A percentile compares a stretch with the other conserved stretches of the same genome.
Evolutionary conservation across 805 yeast genomes (phyloP).

Genomic region (Cyberlindnera xishuangbannaensis): DNA sequence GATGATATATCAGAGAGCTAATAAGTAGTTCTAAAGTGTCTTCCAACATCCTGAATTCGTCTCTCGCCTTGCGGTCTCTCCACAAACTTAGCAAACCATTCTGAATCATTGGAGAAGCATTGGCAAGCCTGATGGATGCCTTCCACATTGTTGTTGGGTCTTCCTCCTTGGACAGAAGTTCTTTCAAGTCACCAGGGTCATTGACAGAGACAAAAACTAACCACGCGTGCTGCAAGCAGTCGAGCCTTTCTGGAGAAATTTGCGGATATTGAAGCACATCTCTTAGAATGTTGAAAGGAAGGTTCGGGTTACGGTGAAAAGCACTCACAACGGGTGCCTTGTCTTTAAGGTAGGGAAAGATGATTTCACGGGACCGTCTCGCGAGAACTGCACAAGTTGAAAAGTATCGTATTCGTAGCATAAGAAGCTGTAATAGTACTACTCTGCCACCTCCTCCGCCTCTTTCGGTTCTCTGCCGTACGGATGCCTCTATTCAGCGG

Average conservation of each 20-base stretch:
- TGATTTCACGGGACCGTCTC: not conserved
- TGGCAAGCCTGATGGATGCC: slow-evolving; percentile 12
- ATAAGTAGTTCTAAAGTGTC: slow-evolving; percentile 13
- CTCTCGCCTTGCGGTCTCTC: not conserved
- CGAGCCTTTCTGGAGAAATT: slow-evolving; percentile 3
- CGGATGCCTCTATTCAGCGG: no score
- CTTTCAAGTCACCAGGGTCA: slow-evolving; percentile 5
- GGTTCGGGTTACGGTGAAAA: slow-evolving; percentile 10
- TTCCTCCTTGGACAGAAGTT: not conserved
- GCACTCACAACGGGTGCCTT: slow-evolving; percentile 7
- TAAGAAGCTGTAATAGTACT: no score
- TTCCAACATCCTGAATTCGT: slow-evolving; percentile 5
- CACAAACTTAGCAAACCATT: slow-evolving; percentile 10
- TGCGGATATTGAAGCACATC: slow-evolving; percentile 16
- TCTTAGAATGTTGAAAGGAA: slow-evolving; percentile 20
- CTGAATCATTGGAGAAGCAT: slow-evolving; percentile 13
- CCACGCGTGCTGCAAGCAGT: slow-evolving; percentile 14
- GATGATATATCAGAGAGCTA: slow-evolving; percentile 15
- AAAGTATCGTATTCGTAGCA: no score
- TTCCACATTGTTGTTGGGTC: slow-evolving; percentile 13
- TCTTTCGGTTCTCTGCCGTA: no score
- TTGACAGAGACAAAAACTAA: slow-evolving; percentile 9
- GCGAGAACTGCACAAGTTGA: no score
- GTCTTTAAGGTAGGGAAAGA: slow-evolving; percentile 18
- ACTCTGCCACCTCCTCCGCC: no score